phyloP scores from a whole-genome alignment of 352 stramenopile genomes.

The Blastocystis sp. region DNA sequence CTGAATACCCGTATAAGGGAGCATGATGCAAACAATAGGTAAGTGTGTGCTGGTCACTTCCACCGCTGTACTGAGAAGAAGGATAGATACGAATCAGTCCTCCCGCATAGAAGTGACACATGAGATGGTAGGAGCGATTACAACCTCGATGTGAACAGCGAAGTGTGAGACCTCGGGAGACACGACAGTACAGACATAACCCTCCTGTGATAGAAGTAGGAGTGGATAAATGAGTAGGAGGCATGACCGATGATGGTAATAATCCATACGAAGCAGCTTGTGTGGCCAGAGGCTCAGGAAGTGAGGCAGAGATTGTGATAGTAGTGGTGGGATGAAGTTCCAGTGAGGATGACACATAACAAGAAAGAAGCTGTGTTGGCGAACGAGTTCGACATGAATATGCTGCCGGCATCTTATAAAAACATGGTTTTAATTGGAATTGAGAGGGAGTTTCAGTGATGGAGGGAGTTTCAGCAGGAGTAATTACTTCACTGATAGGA shows the following conservation, averaged over 20 bases:
- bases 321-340: not conserved
- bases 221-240: too few relatives aligned
- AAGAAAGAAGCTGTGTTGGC: not conserved
- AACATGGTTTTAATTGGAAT: not conserved
- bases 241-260: too few relatives aligned
- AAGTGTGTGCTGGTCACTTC: not conserved
- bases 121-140: not conserved
- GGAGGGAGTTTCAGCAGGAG: not conserved
- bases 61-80: not conserved
- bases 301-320: too few relatives aligned
- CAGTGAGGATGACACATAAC: not conserved
- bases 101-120: slow-evolving; percentile 29
- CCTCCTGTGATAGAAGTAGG: not conserved
- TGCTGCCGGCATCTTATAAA: not conserved
- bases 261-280: too few relatives aligned
- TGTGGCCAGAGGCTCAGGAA: too few relatives aligned
- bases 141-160: not conserved
- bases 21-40: not conserved
- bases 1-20: not conserved
- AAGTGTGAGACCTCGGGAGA: not conserved
- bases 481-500: not conserved
- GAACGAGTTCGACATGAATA: not conserved
- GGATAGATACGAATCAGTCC: not conserved
- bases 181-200: slow-evolving; percentile 42
- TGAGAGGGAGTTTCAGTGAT: not conserved